A percentile compares a stretch with the other conserved stretches of the same genome.
Conservation (phyloP, 2,329 filamentous ascomycete species). For the Metarhizium album region DNA sequence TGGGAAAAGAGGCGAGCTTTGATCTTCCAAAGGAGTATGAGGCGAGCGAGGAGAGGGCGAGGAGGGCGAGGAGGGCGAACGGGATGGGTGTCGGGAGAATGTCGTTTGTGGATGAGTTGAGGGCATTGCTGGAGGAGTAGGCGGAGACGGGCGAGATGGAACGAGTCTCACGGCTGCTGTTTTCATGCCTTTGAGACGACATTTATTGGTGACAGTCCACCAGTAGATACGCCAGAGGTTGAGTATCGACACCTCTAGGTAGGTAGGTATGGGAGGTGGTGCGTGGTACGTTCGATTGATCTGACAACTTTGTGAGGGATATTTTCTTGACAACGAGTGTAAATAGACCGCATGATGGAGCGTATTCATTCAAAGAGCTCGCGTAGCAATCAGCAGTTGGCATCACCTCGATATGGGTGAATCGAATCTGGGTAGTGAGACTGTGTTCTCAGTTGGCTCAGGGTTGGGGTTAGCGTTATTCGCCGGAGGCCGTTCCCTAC, state of each 20-base stretch:
- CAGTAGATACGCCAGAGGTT: not conserved
- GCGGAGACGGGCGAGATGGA: not conserved
- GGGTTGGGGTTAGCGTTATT: no score
- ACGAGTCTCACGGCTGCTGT: not conserved
- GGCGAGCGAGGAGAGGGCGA: constrained; percentile 22
- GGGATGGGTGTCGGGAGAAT: constrained; percentile 11
- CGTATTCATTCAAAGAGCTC: not conserved
- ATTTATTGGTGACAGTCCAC: not conserved
- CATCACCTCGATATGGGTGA: no score
- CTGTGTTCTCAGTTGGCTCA: no score
- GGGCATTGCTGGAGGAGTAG: constrained; percentile 1
- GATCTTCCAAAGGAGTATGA: constrained; percentile 33
- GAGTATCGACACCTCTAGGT: no score
- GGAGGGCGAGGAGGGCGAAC: constrained; percentile 11
- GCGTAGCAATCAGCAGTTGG: not conserved
- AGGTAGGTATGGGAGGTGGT: no score
- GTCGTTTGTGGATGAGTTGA: constrained; percentile 2
- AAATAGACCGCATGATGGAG: not conserved
- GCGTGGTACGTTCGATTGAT: not conserved
- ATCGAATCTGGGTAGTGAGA: no score
- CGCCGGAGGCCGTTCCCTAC: no score
- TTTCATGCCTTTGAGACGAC: not conserved
- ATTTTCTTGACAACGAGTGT: not conserved
- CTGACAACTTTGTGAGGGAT: not conserved
- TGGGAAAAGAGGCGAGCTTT: constrained; percentile 27